Percentiles rank a stretch among this genome's conserved stretches.
phyloP scores from a whole-genome alignment of 495 filamentous ascomycete species.

The Aspergillus nanangensis region DNA sequence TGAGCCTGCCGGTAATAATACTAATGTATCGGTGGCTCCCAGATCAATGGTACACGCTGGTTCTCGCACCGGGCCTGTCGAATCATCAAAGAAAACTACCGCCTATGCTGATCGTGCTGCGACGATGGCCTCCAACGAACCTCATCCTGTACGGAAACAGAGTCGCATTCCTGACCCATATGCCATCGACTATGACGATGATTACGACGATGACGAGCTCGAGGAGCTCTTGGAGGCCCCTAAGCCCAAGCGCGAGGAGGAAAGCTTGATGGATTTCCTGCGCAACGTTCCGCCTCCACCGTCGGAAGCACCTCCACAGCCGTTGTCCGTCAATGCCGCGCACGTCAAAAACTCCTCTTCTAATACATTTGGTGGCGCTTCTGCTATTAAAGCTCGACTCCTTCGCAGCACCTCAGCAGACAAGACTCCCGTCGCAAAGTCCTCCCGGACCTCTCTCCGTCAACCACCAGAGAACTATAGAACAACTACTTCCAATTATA shows the following conservation, averaged over 20 bases:
- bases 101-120: slow-evolving; percentile 13
- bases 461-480: slow-evolving; percentile 18
- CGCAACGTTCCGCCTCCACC: slow-evolving; percentile 66
- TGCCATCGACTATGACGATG: slow-evolving; percentile 80
- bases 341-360: slow-evolving; percentile 51
- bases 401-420: slow-evolving; percentile 35
- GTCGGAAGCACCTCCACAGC: slow-evolving; percentile 40
- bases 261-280: slow-evolving; percentile 85
- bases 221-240: slow-evolving; percentile 53
- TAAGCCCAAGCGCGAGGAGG: slow-evolving; percentile 48
- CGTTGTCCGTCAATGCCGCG: slow-evolving; percentile 20
- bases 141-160: slow-evolving; percentile 55
- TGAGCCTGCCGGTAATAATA: slow-evolving; percentile 34
- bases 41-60: slow-evolving; percentile 49
- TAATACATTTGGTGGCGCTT: slow-evolving; percentile 24
- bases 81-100: slow-evolving; percentile 24
- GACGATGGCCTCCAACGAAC: slow-evolving; percentile 20
- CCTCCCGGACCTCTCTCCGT: slow-evolving; percentile 31
- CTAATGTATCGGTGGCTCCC: slow-evolving; percentile 36
- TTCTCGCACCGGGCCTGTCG: slow-evolving; percentile 56
- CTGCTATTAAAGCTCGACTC: slow-evolving; percentile 60
- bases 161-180: slow-evolving; percentile 84
- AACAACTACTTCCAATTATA: slow-evolving; percentile 27
- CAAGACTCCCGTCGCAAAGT: slow-evolving; percentile 21
- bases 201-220: slow-evolving; percentile 73